Base-by-base conservation (phyloP, 257 asterid species). In the Solanum neorickii region DNA sequence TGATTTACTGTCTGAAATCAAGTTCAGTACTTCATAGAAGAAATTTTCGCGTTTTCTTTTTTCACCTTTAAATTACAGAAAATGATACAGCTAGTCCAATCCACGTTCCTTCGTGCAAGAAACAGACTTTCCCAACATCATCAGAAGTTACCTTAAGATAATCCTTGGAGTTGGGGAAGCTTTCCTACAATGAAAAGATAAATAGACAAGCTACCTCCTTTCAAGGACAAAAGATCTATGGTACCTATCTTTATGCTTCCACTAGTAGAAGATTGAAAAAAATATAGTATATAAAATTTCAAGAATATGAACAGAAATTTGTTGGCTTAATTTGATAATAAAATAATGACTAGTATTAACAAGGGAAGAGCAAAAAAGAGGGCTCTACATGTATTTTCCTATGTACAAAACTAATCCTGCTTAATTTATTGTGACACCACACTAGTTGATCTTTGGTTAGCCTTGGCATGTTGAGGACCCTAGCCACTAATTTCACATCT, bases 311-410 rank as follows among this genome's bases (percentile, higher is more conserved):
- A 0, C 7, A 37, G 39, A 37, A 37, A 37, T 37, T 6, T 77
- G 41, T 77, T 77, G 62, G 39, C 66, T 7, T 25, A 20, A 78
- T 80, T 25, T 80, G 68, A 80, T 49, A 49, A 21, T 29, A 16
- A 15, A 80, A 76, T 15, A 74, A 20, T 29, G 56, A 31, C 46
- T 8, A 74, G 60, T 84, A 77, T 84, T 90, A 94, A 91, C 98
- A 95, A 14, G 99, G 99, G 89, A 97, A 96, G 73, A 95, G 94
- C 94, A 94, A 92, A 91, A 97, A 95, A 39, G 96, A 91, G 3
- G 97, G 94, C 11, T 97, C 96, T 47, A 96, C 92, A 12, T 88
- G 87, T 83, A 97, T 92, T 82, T 90, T 97, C 88, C 96, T 93
- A 85, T 89, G 87, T 70, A 90, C 96, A 94, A 94, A 92, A 84